These are phyloP conservation scores for Pseudocercospora crystallina DNA, from an alignment of 2,329 filamentous ascomycete species.

Conservation along the genomic window DNA sequence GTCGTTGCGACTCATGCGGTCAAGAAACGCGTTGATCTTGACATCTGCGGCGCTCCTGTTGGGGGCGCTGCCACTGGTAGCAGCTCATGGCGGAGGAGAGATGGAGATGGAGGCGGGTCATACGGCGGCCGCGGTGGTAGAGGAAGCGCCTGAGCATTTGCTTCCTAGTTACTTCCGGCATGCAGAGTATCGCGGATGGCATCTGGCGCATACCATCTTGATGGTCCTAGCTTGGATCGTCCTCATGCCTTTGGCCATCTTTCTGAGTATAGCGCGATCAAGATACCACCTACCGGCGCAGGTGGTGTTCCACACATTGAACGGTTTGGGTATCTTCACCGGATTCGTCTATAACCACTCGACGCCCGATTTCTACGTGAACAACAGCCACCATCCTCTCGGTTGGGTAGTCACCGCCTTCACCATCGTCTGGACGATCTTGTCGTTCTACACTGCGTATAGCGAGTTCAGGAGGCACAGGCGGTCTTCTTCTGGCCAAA, in stretches of 20 bases:
- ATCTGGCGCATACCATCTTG: conserved; percentile 67
- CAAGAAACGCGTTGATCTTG: conserved; percentile 7
- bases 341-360: conserved; percentile 72
- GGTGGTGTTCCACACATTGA: conserved; percentile 51
- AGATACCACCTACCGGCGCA: conserved; percentile 70
- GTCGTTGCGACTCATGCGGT: conserved; percentile 9
- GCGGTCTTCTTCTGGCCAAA: conserved; percentile 10
- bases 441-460: conserved; percentile 66
- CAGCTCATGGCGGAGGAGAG: conserved; percentile 41
- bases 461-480: conserved; percentile 17
- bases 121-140: conserved; percentile 9
- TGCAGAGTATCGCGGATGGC: conserved; percentile 53
- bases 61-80: conserved; percentile 39
- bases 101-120: conserved; percentile 31
- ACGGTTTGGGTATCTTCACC: conserved; percentile 61
- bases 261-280: conserved; percentile 81
- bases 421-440: conserved; percentile 65
- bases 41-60: conserved; percentile 40
- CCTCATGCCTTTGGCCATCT: conserved; percentile 72
- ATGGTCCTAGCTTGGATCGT: conserved; percentile 74
- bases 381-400: conserved; percentile 84
- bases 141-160: conserved; percentile 19
- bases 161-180: conserved; percentile 59
- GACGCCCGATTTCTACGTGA: conserved; percentile 82
- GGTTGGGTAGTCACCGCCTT: conserved; percentile 82